Percentiles rank a stretch among this genome's conserved stretches.
These are phyloP conservation scores for Silybum marianum DNA, from an alignment of 129 eudicot genomes.

Conservation along the genomic window DNA sequence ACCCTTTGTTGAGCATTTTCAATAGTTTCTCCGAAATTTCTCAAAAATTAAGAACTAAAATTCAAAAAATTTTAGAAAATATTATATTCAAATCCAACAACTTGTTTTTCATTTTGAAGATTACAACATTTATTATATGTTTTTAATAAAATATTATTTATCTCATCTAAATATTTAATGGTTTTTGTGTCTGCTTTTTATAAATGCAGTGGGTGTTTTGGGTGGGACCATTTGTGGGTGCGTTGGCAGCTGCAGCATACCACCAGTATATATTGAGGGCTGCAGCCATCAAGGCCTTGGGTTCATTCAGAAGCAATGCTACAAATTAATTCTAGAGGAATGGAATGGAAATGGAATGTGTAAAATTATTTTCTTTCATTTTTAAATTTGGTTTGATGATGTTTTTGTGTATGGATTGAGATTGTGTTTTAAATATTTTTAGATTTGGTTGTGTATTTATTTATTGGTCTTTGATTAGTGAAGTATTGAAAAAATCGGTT, in stretches of 20 bases:
- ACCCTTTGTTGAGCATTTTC: no score
- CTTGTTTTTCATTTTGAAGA: no score
- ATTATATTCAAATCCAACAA: no score
- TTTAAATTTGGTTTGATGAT: slow-evolving; percentile 26
- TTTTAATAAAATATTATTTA: no score
- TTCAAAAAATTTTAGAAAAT: no score
- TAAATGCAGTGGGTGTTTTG: slow-evolving; percentile 78
- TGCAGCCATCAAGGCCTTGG: slow-evolving; percentile 85
- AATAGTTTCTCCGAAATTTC: no score
- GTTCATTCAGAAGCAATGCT: slow-evolving; percentile 86
- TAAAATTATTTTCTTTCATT: slow-evolving; percentile 33
- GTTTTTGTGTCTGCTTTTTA: not conserved
- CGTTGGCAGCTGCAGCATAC: slow-evolving; percentile 90
- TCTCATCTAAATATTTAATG: no score
- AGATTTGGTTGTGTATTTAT: not conserved
- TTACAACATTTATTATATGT: no score
- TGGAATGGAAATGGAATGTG: slow-evolving; percentile 14
- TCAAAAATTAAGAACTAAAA: no score
- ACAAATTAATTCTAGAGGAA: slow-evolving; percentile 43
- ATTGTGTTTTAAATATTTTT: not conserved
- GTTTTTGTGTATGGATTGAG: slow-evolving; percentile 19
- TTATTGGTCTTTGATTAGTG: not conserved
- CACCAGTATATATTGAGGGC: slow-evolving; percentile 93
- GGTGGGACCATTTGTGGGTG: slow-evolving; percentile 96
- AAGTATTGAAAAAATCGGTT: not conserved